phyloP scores from a whole-genome alignment of 1,139 yeast genomes.

The Blastobotrys arbuscula region DNA sequence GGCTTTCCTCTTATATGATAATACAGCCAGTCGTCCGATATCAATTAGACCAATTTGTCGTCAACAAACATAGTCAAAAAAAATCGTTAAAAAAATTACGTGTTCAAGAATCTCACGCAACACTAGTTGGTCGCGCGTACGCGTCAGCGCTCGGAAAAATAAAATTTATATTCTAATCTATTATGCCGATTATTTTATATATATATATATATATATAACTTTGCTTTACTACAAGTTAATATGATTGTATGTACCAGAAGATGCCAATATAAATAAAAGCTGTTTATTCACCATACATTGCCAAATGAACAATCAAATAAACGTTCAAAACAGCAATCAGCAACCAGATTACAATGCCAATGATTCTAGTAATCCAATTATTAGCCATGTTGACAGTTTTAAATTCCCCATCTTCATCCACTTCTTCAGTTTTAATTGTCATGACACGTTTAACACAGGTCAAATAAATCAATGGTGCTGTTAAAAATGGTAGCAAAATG shows the following conservation, averaged over 20 bases:
- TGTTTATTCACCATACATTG: slow-evolving; percentile 37
- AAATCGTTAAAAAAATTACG: too few relatives aligned
- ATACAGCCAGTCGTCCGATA: too few relatives aligned
- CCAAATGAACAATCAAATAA: slow-evolving; percentile 64
- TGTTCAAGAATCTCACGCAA: too few relatives aligned
- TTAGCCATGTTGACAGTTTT: slow-evolving; percentile 47
- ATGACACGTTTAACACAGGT: slow-evolving; percentile 60
- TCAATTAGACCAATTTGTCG: too few relatives aligned
- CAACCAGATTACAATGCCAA: slow-evolving; percentile 52
- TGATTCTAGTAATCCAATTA: slow-evolving; percentile 48
- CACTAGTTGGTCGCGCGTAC: too few relatives aligned
- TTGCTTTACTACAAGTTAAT: background rate
- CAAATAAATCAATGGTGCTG: slow-evolving; percentile 73
- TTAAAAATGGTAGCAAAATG: slow-evolving; percentile 62
- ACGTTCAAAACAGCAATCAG: slow-evolving; percentile 60
- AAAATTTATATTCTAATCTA: too few relatives aligned
- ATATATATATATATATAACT: background rate
- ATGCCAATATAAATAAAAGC: background rate
- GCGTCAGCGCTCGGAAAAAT: too few relatives aligned
- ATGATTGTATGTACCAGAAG: background rate
- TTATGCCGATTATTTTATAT: too few relatives aligned
- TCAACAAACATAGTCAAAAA: too few relatives aligned
- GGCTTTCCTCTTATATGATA: too few relatives aligned
- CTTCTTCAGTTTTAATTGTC: slow-evolving; percentile 37
- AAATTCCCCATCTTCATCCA: slow-evolving; percentile 11